These are phyloP conservation scores for Ophiostoma ips DNA, from an alignment of 2,329 filamentous ascomycete species.

Conservation along the genomic window DNA sequence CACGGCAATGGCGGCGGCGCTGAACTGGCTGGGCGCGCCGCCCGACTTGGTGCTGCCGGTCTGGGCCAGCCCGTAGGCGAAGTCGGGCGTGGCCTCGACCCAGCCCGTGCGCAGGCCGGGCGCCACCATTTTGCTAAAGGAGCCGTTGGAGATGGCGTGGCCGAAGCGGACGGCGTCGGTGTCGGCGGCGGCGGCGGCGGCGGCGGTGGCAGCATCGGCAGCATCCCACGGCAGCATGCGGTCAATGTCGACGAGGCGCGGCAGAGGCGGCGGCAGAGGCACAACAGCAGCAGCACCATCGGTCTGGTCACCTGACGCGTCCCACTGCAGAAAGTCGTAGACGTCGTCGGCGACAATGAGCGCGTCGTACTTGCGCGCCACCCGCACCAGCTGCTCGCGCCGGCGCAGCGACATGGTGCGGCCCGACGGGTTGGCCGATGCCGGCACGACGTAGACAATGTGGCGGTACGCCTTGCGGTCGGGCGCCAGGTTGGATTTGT, in stretches of 20 bases:
- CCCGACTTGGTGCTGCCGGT: conserved; percentile 42
- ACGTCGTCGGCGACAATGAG: conserved; percentile 84
- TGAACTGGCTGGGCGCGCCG: conserved; percentile 38
- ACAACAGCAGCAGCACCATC: no score
- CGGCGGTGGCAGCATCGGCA: conserved; percentile 18
- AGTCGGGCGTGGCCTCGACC: conserved; percentile 55
- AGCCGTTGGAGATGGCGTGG: conserved; percentile 72
- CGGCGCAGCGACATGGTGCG: conserved; percentile 62
- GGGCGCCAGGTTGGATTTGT: conserved; percentile 26
- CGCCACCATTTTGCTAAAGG: conserved; percentile 75
- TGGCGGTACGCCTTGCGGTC: conserved; percentile 72
- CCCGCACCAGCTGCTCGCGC: conserved; percentile 53
- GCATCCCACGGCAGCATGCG: conserved; percentile 37
- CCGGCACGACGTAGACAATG: conserved; percentile 77
- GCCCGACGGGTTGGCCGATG: conserved; percentile 78
- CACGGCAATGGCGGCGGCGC: conserved; percentile 35
- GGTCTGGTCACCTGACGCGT: conserved; percentile 2
- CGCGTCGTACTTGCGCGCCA: conserved; percentile 68
- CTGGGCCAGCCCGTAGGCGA: conserved; percentile 36
- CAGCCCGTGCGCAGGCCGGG: conserved; percentile 81
- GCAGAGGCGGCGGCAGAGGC: conserved; percentile 33
- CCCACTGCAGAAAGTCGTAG: conserved; percentile 84
- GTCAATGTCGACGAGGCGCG: conserved; percentile 70
- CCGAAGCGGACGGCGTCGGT: conserved; percentile 46
- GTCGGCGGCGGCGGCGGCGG: conserved; percentile 30